These are phyloP conservation scores for Lactarius trivialis DNA, from an alignment of 768 basidiomycete genomes.

Conservation along the genomic window DNA sequence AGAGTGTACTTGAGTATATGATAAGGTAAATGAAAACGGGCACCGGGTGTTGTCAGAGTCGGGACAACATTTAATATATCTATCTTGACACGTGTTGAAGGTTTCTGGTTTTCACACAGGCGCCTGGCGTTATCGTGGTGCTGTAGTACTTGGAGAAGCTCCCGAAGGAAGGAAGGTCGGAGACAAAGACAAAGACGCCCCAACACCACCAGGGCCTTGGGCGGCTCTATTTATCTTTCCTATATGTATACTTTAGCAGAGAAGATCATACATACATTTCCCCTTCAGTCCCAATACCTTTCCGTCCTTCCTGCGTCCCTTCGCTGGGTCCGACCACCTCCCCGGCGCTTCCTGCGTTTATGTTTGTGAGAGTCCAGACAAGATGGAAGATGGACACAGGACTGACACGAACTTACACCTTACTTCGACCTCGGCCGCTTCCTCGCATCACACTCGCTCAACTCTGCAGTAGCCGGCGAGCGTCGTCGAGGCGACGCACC, in stretches of 20 bases:
- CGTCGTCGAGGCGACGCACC: neutral
- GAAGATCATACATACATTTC: neutral
- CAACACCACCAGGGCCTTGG: neutral
- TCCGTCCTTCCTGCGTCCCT: neutral
- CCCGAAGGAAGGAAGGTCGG: neutral
- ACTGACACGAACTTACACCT: neutral
- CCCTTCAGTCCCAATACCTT: neutral
- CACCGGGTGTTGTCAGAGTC: neutral
- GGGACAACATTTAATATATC: neutral
- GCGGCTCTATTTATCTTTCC: neutral
- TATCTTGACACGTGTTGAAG: neutral
- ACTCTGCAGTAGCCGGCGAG: neutral
- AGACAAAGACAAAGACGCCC: neutral
- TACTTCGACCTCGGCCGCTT: neutral
- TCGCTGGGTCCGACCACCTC: neutral
- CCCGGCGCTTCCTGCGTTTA: neutral
- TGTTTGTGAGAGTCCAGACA: neutral
- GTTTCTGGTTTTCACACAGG: neutral
- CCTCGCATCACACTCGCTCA: neutral
- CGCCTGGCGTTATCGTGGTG: neutral
- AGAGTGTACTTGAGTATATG: neutral
- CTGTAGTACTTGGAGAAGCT: neutral
- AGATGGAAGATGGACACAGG: neutral
- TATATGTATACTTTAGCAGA: neutral
- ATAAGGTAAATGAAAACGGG: neutral